Base-by-base conservation (phyloP, 2,329 filamentous ascomycete species). In the Meredithiella fracta region DNA sequence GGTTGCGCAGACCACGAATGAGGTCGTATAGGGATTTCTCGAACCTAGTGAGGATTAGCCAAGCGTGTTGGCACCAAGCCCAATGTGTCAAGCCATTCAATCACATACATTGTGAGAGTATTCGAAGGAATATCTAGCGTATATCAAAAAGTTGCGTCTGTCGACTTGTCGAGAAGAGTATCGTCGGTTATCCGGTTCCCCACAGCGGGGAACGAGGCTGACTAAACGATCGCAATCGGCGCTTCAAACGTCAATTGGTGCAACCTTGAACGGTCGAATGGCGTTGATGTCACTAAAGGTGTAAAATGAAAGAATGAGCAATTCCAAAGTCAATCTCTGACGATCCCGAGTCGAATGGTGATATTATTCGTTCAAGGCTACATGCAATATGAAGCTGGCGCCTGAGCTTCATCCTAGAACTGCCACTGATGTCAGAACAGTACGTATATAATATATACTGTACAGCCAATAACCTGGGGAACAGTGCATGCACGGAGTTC, bases 11-110 rank as follows among this genome's bases (percentile, higher is more conserved):
- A 64, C 92, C 92, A 70, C 90, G 81, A 65, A 98, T 98, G 75
- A 98, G 90, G 80, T 97, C 91, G 71, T 96, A 95, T 20, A 98
- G 80, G 44, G 92, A 96, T 72, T 98, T 98, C 70, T 98, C 92
- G 73, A 98, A 98, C 92, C 90, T 97, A 34, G 8, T 25, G 25
- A 23, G 9, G 15, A 26, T 51, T 26, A 51, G 49, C 26, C n/a
- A 15, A 23, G 20, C 6, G 47, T 49, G 11, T 14, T 14, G 9
- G 7, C 14, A 23, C 5, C 11, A 11, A 34, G 11, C 11, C 29
- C 5, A 34, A 11, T 5, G 11, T 5, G 11, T 34, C 11, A 11
- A 5, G 11, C 11, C 5, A 11, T 34, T 5, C 11, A 34, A 11
- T 5, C 29, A 34, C 29, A 34, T 34, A 11, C 29, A 34, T 34